These are phyloP conservation scores for Globisporangium parvum DNA, from an alignment of 352 stramenopile genomes.

Conservation along the genomic window DNA sequence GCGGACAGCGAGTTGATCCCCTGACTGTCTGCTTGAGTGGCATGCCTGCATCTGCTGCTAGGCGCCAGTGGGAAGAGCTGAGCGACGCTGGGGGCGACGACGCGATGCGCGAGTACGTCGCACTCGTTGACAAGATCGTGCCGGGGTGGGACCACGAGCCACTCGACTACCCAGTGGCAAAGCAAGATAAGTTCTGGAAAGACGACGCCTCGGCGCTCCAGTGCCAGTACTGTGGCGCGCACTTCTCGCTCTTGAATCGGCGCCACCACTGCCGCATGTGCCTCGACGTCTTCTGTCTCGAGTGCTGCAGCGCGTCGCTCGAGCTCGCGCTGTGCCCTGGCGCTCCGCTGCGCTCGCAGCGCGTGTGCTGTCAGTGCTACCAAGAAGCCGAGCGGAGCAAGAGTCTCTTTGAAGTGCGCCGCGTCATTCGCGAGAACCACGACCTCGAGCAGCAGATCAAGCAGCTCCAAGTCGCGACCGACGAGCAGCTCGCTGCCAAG, in stretches of 20 bases:
- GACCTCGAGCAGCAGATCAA: slow-evolving; percentile 50
- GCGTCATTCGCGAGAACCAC: slow-evolving; percentile 53
- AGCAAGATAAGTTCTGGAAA: slow-evolving; percentile 54
- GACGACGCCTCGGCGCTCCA: slow-evolving; percentile 33
- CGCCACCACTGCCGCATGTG: slow-evolving; percentile 73
- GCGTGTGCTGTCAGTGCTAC: slow-evolving; percentile 54
- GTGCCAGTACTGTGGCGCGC: slow-evolving; percentile 42
- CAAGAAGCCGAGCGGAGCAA: slow-evolving; percentile 42
- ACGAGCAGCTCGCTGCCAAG: slow-evolving; percentile 27
- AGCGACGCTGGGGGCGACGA: slow-evolving; percentile 30
- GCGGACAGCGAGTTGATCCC: not conserved
- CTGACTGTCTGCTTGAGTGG: not conserved
- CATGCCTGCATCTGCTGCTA: slow-evolving; percentile 11
- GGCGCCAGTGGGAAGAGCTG: slow-evolving; percentile 59
- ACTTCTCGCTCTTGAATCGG: slow-evolving; percentile 35
- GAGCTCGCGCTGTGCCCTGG: slow-evolving; percentile 59
- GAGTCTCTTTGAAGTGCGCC: slow-evolving; percentile 38
- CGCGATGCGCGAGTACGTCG: slow-evolving; percentile 55
- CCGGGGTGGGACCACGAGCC: slow-evolving; percentile 50
- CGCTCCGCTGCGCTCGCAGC: slow-evolving; percentile 43
- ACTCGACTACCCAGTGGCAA: slow-evolving; percentile 45
- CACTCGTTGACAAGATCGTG: slow-evolving; percentile 50
- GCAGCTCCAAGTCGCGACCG: slow-evolving; percentile 30
- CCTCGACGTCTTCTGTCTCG: slow-evolving; percentile 62
- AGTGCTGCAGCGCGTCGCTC: slow-evolving; percentile 38